Evolutionary conservation across 2,329 filamentous ascomycete species (phyloP).

Genomic region (Aspergillus piperis): DNA sequence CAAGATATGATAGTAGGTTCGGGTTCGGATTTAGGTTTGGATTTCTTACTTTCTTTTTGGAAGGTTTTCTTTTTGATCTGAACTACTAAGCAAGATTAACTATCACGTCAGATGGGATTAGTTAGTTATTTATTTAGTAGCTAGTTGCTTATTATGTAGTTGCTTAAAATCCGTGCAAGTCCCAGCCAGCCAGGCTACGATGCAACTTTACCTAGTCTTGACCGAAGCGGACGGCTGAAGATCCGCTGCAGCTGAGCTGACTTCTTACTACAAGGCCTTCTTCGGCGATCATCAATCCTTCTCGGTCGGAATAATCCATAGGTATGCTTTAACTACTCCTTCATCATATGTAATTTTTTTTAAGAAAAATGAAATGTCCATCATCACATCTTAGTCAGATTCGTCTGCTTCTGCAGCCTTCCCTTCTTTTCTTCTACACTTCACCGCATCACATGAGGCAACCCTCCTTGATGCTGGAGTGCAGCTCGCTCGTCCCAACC

Average conservation of each 20-base stretch:
- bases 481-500: slow-evolving; percentile 49
- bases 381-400: not conserved
- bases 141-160: too few species aligned
- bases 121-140: too few species aligned
- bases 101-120: too few species aligned
- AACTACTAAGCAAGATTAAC: too few species aligned
- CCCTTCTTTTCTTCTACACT: too few species aligned
- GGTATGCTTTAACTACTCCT: not conserved
- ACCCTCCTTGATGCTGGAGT: slow-evolving; percentile 52
- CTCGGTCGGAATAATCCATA: not conserved
- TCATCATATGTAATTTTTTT: too few species aligned
- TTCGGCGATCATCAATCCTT: not conserved
- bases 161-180: not conserved
- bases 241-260: not conserved
- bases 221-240: not conserved
- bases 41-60: too few species aligned
- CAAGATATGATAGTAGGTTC: too few species aligned
- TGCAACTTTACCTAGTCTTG: too few species aligned
- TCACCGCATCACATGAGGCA: slow-evolving; percentile 45
- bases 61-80: too few species aligned
- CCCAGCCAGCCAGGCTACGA: not conserved
- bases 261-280: not conserved
- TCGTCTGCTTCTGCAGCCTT: not conserved
- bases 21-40: too few species aligned
- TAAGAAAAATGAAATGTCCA: not conserved